Base-by-base conservation (phyloP, 805 yeast genomes). In the Yamadazyma philogaea region DNA sequence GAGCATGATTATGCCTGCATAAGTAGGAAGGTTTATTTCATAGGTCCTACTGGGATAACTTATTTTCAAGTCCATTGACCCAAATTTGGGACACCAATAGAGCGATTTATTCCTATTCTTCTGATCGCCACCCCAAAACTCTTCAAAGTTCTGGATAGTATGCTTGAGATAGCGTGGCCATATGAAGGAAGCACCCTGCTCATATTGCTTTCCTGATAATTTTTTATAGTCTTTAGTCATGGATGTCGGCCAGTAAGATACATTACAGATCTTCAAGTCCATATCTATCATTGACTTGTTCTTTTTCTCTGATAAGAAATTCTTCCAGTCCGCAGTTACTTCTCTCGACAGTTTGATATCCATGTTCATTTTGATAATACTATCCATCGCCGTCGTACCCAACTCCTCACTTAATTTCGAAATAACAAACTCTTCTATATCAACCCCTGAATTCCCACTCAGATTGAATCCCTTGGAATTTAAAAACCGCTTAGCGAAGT, bases 301-400 rank as follows among this genome's bases (percentile, higher is more conserved):
- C 30, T 43, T 33, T 44, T 40, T 14, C 39, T 45, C 22, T 45
- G 37, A 14, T 7, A 35, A 33, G 39, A 53, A 48, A 22, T 51
- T 56, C 44, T 55, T 63, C 74, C 75, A 70, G 7, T 68, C 74
- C 12, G 45, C 40, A 11, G 74, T 69, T 14, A 68, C 44, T 21
- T 66, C 71, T 21, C 55, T 52, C 6, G 73, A 67, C 64, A 60
- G 66, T 37, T 77, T 77, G 35, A 88, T 80, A 56, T 90, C 97
- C 54, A 82, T 77, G 49, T 87, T 79, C 96, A 90, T 90, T 33
- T 87, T 88, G 55, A 87, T 89, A 24, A 90, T 70, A 51, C 84
- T 84, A 3, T 86, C 77, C 0, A 96, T 81, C 41, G 87, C 84
- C 0, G 88, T 75, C 2, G 85, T 74, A 0, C 96, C 96, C 54